Evolutionary conservation across 2,329 filamentous ascomycete genomes (phyloP), one percentile per base, ranked within the genome.

Genomic region (Cercospora brassicicola): DNA sequence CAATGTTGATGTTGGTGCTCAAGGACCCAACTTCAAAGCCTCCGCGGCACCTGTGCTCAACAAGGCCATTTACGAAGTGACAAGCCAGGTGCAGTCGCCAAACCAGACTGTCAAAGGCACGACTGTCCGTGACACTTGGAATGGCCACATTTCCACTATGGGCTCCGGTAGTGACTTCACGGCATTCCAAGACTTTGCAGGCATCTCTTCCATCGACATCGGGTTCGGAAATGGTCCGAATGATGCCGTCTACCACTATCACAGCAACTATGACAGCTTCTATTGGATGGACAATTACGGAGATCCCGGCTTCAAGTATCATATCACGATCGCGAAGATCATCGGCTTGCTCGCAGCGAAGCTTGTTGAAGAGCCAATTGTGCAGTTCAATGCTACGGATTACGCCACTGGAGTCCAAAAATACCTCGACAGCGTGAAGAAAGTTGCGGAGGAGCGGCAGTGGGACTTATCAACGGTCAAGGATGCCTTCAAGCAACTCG

Each of bases 251-350:
- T 92, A 90, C 76, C 90, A 91, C 71, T 96, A 95, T 75, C 92
- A 96, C 77, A 87, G 87, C 69, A 95, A 95, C 79, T 96, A 94
- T 76, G 93, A 96, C 76, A 91, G 87, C 36, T 94, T 91, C 76
- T 83, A 90, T 74, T 96, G 92, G 92, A 95, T 95, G 91, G 85
- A 89, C 13, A 89, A 83, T 2, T 93, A 88, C 72, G 92, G 92
- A 3, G 93, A 96, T 72, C 81, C 83, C 0, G 81, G 78, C 10
- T 89, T 86, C 79, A 77, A 84, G 7, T 88, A 90, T 73, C 88
- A 90, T 73, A 79, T 79, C 23, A 79, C 83, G 0, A 82, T 84
- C 23, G 80, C 83, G 2, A 80, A 83, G 72, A 70, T 84, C 30
- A 83, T 82, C 77, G 78, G 77, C 2, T 74, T 85, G 1, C 76